Conservation (phyloP, 148 eudicot species). For the Heliosperma pusillum region DNA sequence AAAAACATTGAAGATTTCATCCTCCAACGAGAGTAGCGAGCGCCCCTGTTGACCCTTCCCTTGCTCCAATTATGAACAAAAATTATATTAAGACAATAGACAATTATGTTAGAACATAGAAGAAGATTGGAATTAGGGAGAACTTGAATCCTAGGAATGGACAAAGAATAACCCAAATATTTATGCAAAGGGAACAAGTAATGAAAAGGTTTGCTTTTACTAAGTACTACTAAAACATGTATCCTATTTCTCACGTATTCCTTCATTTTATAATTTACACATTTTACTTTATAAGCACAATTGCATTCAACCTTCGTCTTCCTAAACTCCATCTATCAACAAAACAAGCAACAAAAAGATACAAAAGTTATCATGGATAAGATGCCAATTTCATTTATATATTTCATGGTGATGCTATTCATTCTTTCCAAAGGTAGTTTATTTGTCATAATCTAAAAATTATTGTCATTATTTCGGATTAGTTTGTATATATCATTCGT, state of each 20-base stretch:
- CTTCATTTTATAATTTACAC: not conserved
- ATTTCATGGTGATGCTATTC: not conserved
- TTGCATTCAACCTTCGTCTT: not conserved
- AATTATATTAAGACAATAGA: too few relatives aligned
- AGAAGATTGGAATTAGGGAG: conserved; percentile 22
- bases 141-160: conserved; percentile 16
- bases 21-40: too few relatives aligned
- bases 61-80: too few relatives aligned
- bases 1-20: too few relatives aligned
- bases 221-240: not conserved
- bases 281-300: conserved; percentile 12
- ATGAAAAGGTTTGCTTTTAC: not conserved
- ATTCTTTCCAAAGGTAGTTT: conserved; percentile 19
- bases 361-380: conserved; percentile 3
- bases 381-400: not conserved
- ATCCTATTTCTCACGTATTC: conserved; percentile 28
- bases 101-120: not conserved
- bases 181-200: conserved; percentile 20
- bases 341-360: not conserved
- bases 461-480: too few relatives aligned
- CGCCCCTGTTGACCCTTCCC: too few relatives aligned
- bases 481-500: not conserved
- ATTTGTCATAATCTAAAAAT: too few relatives aligned
- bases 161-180: conserved; percentile 16
- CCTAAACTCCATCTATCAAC: not conserved